phyloP scores from a whole-genome alignment of 2,329 filamentous ascomycete genomes.

The Blumeria graminis region DNA sequence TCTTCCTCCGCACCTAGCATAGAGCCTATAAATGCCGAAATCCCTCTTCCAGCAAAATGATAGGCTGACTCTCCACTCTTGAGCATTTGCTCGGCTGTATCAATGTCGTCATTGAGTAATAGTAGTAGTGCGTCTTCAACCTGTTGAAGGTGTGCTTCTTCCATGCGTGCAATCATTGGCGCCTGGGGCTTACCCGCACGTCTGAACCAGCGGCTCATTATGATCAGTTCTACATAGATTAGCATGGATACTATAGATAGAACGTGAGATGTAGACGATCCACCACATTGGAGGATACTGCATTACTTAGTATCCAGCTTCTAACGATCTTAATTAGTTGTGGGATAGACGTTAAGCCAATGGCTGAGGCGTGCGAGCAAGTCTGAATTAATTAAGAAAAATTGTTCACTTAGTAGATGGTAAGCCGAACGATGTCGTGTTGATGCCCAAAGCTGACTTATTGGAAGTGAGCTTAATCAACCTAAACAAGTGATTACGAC shows the following conservation, averaged over 20 bases:
- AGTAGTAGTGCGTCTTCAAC: constrained; percentile 40
- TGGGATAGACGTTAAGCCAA: no score
- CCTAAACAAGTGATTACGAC: no score
- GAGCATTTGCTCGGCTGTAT: constrained; percentile 52
- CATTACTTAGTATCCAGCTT: no score
- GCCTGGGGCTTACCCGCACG: constrained; percentile 7
- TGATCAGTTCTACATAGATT: constrained; percentile 1
- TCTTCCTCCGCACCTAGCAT: constrained; percentile 82
- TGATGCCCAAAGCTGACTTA: no score
- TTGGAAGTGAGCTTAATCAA: no score
- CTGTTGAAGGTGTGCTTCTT: constrained; percentile 30
- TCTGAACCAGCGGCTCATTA: constrained; percentile 15
- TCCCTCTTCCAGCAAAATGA: constrained; percentile 59
- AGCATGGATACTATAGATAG: background rate
- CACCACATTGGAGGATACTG: no score
- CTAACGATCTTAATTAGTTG: no score
- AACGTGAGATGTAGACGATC: no score
- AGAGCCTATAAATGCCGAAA: constrained; percentile 65
- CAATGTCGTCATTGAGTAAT: constrained; percentile 79
- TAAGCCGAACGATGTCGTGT: no score
- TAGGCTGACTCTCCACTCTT: constrained; percentile 59
- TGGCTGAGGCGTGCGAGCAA: no score
- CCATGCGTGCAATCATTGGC: constrained; percentile 17
- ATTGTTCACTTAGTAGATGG: no score
- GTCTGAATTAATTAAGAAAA: no score